Evolutionary conservation across 495 filamentous ascomycete species (phyloP), one percentile per base, ranked within the genome.

Genomic region (Pyronema domesticum): DNA sequence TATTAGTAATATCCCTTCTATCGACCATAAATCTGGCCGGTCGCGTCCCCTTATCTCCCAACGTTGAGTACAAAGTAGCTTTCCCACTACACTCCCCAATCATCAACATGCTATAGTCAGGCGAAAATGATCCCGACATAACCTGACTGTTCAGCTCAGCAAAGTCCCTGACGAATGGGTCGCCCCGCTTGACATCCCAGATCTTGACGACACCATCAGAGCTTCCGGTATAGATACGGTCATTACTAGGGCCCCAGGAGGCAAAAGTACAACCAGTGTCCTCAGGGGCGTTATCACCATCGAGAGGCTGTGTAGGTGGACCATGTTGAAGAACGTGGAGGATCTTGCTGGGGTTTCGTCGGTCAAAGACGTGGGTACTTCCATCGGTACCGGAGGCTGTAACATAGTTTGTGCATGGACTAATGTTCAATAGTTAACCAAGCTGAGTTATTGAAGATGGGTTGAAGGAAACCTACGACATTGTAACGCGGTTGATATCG

Each of bases 331-430:
- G 71, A 17, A 73, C 66, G 60, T 85, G 83, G 19, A 95, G 72
- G 0, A 80, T 70, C 42, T 69, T 51, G 11, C 70, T 62, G 0
- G 71, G 71, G 9, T 69, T 72, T 0, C 86, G 78, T 8, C 73
- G 71, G 62, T 98, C 91, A 84, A 85, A 98, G 3, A 95, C 74
- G 60, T 93, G 89, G 0, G 81, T 83, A 6, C 72, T 77, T 1
- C 87, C 83, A 63, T 89, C 78, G 0, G 91, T 98, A 60, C 86
- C 91, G 9, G 84, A 83, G 3, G 85, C 85, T 1, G 86, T 83
- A 33, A 95, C 63, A 57, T 88, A 82, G 23, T 67, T 68, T 35
- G 51, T 35, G 18, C 63, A 55, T 62, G 70, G n/a, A 64, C 55
- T 39, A 53, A 53, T 69, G 68, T n/a, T 71, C 74, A 6, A 71